These are phyloP conservation scores for Ogataea nakhonphanomensis DNA, from an alignment of 805 yeast genomes.

Conservation along the genomic window DNA sequence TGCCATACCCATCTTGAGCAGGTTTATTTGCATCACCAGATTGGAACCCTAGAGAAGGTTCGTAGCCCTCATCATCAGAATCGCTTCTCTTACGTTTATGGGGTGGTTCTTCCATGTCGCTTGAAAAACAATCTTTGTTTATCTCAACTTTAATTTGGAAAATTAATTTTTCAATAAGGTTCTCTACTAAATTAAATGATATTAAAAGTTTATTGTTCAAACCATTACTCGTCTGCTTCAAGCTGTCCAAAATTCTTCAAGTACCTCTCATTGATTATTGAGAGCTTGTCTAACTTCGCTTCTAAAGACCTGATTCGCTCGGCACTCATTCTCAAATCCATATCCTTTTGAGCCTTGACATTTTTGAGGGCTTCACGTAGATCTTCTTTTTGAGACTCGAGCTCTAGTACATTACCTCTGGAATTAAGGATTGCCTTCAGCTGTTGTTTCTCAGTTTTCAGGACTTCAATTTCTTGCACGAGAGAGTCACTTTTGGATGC, in stretches of 20 bases:
- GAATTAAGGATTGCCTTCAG: constrained; percentile 33
- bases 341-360: constrained; percentile 27
- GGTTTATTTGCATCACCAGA: background rate
- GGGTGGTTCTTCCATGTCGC: constrained; percentile 11
- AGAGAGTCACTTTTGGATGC: constrained; percentile 7
- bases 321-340: constrained; percentile 23
- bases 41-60: constrained; percentile 13
- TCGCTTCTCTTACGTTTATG: constrained; percentile 20
- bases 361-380: constrained; percentile 30
- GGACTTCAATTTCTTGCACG: constrained; percentile 26
- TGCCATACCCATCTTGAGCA: background rate
- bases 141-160: background rate
- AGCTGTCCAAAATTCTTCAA: background rate
- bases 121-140: background rate
- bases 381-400: constrained; percentile 31
- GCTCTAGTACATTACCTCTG: constrained; percentile 17
- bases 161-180: background rate
- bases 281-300: constrained; percentile 19
- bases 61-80: constrained; percentile 20
- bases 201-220: constrained; percentile 1
- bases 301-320: constrained; percentile 27
- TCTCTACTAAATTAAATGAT: background rate
- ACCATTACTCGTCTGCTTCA: background rate
- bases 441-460: constrained; percentile 31
- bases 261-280: constrained; percentile 10